Percentiles rank a stretch among this genome's conserved stretches.
Conservation (phyloP, 331 rosid genomes). For the Acacia pycnantha region DNA sequence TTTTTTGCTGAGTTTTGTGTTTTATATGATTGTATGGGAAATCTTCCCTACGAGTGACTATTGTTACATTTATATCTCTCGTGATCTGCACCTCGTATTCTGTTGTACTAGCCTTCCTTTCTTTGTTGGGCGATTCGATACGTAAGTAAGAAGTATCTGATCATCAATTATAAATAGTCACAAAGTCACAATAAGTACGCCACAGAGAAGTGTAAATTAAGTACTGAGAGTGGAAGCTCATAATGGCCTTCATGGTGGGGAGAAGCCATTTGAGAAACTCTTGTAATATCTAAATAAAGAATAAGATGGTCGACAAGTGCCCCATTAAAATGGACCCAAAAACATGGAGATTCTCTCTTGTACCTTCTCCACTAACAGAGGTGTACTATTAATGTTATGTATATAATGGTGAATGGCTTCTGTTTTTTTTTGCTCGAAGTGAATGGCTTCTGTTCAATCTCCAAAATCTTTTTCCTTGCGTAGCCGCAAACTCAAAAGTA, state of each 20-base stretch:
- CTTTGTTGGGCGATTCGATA: background rate
- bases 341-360: no score
- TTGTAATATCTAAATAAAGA: conserved; percentile 1
- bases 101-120: background rate
- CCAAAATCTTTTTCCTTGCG: background rate
- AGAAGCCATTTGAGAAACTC: background rate
- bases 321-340: conserved; percentile 22
- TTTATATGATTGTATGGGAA: background rate
- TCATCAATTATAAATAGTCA: background rate
- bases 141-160: background rate
- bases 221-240: background rate
- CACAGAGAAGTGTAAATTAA: background rate
- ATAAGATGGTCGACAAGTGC: background rate
- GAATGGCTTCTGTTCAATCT: conserved; percentile 36
- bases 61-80: background rate
- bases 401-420: conserved; percentile 23
- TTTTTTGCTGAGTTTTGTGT: background rate
- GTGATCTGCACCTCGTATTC: background rate
- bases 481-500: background rate
- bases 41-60: background rate
- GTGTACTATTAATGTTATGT: background rate
- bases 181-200: background rate
- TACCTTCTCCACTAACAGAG: no score
- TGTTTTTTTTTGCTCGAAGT: no score
- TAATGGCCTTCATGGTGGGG: background rate